Percentiles rank a stretch among this genome's conserved stretches.
phyloP scores from a whole-genome alignment of 1,284 basidiomycete genomes.

The Trametes pubescens region DNA sequence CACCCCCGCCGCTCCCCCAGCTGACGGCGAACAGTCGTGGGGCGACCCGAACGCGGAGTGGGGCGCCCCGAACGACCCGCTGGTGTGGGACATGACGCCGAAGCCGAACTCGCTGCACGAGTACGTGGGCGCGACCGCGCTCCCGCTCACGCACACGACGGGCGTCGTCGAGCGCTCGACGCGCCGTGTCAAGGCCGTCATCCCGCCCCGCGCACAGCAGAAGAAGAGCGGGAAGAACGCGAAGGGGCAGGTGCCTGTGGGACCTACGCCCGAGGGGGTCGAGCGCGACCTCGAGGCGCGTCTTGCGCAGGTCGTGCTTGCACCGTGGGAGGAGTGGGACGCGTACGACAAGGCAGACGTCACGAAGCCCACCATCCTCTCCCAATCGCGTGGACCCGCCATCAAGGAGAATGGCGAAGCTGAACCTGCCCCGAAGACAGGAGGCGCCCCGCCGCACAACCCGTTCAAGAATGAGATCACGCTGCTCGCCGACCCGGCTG shows the following conservation, averaged over 20 bases:
- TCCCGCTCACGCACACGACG: slow-evolving; percentile 57
- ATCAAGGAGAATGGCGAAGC: slow-evolving; percentile 34
- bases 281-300: slow-evolving; percentile 57
- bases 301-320: slow-evolving; percentile 59
- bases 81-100: slow-evolving; percentile 34
- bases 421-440: slow-evolving; percentile 2
- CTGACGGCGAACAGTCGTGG: slow-evolving; percentile 18
- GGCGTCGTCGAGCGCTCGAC: slow-evolving; percentile 62
- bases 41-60: slow-evolving; percentile 18
- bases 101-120: slow-evolving; percentile 43
- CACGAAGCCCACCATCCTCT: slow-evolving; percentile 49
- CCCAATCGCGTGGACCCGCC: slow-evolving; percentile 53
- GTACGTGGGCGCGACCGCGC: slow-evolving; percentile 53
- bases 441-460: slow-evolving; percentile 49
- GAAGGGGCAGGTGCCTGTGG: slow-evolving; percentile 2
- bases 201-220: slow-evolving; percentile 23
- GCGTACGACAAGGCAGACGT: slow-evolving; percentile 50
- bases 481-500: slow-evolving; percentile 58
- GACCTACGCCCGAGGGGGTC: slow-evolving; percentile 46
- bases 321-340: slow-evolving; percentile 58
- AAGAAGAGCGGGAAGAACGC: slow-evolving; percentile 27
- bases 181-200: slow-evolving; percentile 52
- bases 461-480: slow-evolving; percentile 61
- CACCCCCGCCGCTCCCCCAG: neutral
- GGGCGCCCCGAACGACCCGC: slow-evolving; percentile 19